Conservation (phyloP, 2,329 filamentous ascomycete species). For the Drechslerella stenobrocha region DNA sequence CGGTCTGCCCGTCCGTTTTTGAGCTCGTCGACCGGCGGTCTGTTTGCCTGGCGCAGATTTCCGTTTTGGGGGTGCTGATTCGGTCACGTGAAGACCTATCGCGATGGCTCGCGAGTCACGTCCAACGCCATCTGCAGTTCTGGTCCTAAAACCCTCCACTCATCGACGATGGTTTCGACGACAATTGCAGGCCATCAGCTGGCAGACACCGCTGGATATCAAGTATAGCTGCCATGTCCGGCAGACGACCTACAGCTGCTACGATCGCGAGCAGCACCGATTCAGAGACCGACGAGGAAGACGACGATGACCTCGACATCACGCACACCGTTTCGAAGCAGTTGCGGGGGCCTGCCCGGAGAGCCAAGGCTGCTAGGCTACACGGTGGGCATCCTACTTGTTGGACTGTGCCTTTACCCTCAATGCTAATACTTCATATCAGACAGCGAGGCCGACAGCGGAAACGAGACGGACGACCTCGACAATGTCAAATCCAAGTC, state of each 20-base stretch:
- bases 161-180: no score
- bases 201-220: not conserved
- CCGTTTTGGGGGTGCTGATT: not conserved
- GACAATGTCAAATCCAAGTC: slow-evolving; percentile 30
- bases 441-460: slow-evolving; percentile 7
- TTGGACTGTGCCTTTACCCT: not conserved
- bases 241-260: not conserved
- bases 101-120: slow-evolving; percentile 2
- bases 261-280: slow-evolving; percentile 4
- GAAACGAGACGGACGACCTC: slow-evolving; percentile 35
- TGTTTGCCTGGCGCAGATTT: not conserved
- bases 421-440: not conserved
- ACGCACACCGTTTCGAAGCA: slow-evolving; percentile 29
- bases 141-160: no score
- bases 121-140: not conserved
- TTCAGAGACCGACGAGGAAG: slow-evolving; percentile 15
- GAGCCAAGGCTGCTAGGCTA: not conserved
- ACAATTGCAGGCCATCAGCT: no score
- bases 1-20: not conserved
- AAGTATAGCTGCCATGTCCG: slow-evolving; percentile 4
- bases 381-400: not conserved
- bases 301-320: slow-evolving; percentile 45
- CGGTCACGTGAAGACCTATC: slow-evolving; percentile 1
- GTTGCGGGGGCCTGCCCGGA: not conserved
- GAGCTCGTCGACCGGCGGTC: not conserved